These are phyloP conservation scores for Fimicolochytrium jonesii DNA, from an alignment of 192 early-diverging fungal species.

Conservation along the genomic window DNA sequence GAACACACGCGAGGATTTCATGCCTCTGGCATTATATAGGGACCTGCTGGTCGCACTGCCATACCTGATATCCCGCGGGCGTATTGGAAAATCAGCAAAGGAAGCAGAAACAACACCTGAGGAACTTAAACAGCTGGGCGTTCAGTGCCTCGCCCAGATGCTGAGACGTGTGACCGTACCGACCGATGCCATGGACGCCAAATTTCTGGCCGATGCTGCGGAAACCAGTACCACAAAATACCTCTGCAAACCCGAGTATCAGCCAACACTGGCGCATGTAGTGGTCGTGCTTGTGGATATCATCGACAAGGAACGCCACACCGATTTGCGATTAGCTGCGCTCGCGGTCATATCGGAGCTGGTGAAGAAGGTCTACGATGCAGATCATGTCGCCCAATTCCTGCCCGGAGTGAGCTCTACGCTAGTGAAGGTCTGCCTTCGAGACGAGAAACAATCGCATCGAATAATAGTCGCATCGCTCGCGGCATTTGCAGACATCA, in stretches of 20 bases:
- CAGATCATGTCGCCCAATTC: conserved; percentile 20
- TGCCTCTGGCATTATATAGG: conserved; percentile 15
- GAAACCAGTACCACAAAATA: neutral
- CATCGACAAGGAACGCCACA: conserved; percentile 8
- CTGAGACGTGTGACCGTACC: neutral
- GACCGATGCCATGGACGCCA: neutral
- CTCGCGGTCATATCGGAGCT: neutral
- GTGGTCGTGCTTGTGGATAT: conserved; percentile 19
- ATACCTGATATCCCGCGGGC: conserved; percentile 5
- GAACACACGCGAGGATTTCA: neutral
- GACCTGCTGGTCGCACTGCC: conserved; percentile 19
- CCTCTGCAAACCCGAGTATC: conserved; percentile 10
- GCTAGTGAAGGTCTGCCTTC: conserved; percentile 5
- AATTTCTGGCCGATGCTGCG: neutral
- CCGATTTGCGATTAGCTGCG: neutral
- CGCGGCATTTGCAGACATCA: neutral
- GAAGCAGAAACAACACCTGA: neutral
- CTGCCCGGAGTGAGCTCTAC: conserved; percentile 18
- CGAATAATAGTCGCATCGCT: conserved; percentile 15
- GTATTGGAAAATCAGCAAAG: neutral
- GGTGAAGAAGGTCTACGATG: neutral
- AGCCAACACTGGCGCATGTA: conserved; percentile 21
- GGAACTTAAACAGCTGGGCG: conserved; percentile 11
- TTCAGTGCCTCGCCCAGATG: conserved; percentile 3
- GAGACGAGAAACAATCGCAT: conserved; percentile 20